Evolutionary conservation across 345 rosid species (phyloP).

Genomic region (Salix brachista): DNA sequence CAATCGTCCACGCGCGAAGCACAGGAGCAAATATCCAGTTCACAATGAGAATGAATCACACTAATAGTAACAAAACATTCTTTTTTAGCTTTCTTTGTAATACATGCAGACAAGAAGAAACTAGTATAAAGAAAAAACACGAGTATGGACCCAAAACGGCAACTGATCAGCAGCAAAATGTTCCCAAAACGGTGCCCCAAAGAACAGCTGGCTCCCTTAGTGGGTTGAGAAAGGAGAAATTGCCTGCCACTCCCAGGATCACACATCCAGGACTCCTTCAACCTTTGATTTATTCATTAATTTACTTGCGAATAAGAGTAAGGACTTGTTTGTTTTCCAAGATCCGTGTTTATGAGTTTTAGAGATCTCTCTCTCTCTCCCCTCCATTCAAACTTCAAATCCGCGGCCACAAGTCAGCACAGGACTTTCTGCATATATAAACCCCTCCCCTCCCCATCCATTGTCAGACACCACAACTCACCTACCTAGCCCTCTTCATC

Average conservation of each 20-base stretch:
- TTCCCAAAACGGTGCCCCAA: not conserved
- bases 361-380: not conserved
- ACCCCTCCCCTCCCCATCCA: not conserved
- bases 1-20: no score
- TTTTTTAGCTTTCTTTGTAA: no score
- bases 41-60: no score
- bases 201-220: not conserved
- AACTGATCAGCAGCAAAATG: not conserved
- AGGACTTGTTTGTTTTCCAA: not conserved
- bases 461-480: not conserved
- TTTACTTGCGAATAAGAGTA: not conserved
- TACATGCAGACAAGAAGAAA: no score
- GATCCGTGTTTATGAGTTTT: not conserved
- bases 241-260: not conserved
- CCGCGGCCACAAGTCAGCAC: slow-evolving; percentile 19
- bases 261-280: not conserved
- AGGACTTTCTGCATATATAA: not conserved
- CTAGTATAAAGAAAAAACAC: not conserved
- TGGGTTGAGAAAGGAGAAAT: not conserved
- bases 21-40: no score
- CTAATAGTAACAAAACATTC: no score
- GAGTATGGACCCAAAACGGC: not conserved
- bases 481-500: not conserved
- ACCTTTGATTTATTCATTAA: not conserved
- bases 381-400: slow-evolving; percentile 11